Conservation (phyloP, 140 eudicot genomes). For the Ambrosia hybrid region DNA sequence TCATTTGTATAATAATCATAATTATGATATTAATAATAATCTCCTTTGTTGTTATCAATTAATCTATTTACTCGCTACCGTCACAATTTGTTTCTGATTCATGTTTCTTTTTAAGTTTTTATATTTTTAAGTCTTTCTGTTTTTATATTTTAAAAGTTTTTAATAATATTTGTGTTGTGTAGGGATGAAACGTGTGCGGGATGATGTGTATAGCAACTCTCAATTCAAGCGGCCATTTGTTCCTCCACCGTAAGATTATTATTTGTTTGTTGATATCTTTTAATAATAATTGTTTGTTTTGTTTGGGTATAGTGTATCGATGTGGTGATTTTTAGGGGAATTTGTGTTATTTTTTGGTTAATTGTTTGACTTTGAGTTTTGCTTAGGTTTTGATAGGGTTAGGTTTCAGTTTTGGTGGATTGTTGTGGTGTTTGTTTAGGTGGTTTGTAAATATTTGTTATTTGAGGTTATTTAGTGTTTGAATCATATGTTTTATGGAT, state of each 20-base stretch:
- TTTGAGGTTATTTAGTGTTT: constrained; percentile 2
- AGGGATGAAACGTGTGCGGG: constrained; percentile 61
- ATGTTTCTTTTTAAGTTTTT: not conserved
- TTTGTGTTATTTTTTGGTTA: constrained; percentile 6
- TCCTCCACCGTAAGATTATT: no score
- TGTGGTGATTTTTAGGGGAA: constrained; percentile 10
- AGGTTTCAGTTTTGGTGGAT: constrained; percentile 14
- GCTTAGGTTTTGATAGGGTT: constrained; percentile 13
- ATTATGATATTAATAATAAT: no score
- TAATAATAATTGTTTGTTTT: constrained; percentile 9
- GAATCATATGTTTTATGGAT: not conserved
- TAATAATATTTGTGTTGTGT: constrained; percentile 19
- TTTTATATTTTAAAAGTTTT: no score
- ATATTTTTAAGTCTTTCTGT: no score
- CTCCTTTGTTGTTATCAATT: no score
- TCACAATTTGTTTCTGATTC: constrained; percentile 14
- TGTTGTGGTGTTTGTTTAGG: constrained; percentile 3
- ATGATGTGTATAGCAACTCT: no score
- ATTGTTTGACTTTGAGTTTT: constrained; percentile 30
- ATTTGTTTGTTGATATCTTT: no score
- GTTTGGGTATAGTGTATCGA: constrained; percentile 4
- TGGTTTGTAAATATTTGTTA: not conserved
- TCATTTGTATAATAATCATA: no score
- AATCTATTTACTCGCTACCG: constrained; percentile 25
- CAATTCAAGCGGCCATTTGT: no score